phyloP scores from a whole-genome alignment of 257 asterid genomes.

The Orobanche coerulescens region DNA sequence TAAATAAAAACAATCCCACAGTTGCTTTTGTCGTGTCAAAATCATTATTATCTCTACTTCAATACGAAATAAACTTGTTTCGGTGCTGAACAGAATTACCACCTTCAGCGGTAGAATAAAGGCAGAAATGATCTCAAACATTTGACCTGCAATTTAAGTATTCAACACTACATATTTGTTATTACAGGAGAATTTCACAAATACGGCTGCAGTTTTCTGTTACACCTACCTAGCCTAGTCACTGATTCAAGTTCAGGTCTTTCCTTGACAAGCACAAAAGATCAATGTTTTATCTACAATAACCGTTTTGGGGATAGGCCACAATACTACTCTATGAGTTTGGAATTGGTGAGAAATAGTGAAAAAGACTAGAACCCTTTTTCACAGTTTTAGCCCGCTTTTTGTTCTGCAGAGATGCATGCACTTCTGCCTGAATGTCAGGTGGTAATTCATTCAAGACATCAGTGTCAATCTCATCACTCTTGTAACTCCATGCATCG shows the following conservation, averaged over 20 bases:
- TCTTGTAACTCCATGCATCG: conserved; percentile 46
- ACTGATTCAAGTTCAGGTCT: background rate
- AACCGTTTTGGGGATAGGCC: background rate
- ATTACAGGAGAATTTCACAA: conserved; percentile 7
- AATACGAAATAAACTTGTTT: background rate
- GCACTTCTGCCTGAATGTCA: conserved; percentile 72
- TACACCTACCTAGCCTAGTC: background rate
- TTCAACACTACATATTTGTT: background rate
- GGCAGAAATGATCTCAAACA: background rate
- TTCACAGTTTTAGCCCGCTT: conserved; percentile 50
- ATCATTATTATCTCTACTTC: background rate
- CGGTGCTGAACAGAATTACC: background rate
- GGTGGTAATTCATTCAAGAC: conserved; percentile 64
- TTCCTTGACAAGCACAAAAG: conserved; percentile 8
- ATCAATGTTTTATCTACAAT: background rate
- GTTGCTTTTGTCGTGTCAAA: background rate
- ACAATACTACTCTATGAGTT: conserved; percentile 19
- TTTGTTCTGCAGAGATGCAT: conserved; percentile 62
- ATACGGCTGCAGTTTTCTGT: background rate
- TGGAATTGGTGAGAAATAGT: conserved; percentile 52
- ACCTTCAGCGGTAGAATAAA: conserved; percentile 6
- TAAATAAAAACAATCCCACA: background rate
- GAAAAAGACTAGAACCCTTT: conserved; percentile 52
- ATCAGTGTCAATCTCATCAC: conserved; percentile 64
- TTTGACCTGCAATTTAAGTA: conserved; percentile 9